Conservation (phyloP, 2,329 filamentous ascomycete genomes). For the Dactylellina cionopaga region DNA sequence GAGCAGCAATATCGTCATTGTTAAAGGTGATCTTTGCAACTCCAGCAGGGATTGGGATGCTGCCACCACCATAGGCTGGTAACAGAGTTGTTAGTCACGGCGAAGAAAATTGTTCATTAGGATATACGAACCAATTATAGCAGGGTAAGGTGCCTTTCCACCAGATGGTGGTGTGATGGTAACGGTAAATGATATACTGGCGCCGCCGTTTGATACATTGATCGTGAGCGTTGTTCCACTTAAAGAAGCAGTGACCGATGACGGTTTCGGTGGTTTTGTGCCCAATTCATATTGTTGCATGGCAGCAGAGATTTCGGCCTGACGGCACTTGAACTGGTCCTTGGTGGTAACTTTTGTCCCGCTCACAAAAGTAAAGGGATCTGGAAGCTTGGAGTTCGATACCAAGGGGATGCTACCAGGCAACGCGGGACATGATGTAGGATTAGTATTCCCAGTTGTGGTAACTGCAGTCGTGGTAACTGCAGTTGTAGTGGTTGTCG, state of each 20-base stretch:
- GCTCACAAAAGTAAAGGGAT: conserved; percentile 64
- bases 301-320: conserved; percentile 64
- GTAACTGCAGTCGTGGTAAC: conserved; percentile 10
- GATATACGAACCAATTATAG: conserved; percentile 37
- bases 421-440: conserved; percentile 34
- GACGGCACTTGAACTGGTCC: conserved; percentile 65
- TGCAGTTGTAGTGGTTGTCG: conserved; percentile 19
- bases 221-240: conserved; percentile 63
- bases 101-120: not conserved
- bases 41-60: conserved; percentile 67
- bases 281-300: conserved; percentile 68
- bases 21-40: conserved; percentile 70
- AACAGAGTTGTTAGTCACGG: not conserved
- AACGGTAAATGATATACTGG: conserved; percentile 63
- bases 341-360: conserved; percentile 63
- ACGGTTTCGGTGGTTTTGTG: conserved; percentile 63
- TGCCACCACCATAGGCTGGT: conserved; percentile 64
- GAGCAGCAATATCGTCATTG: conserved; percentile 69
- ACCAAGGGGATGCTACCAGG: conserved; percentile 39
- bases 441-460: conserved; percentile 7
- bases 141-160: conserved; percentile 59
- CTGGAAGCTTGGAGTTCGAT: conserved; percentile 53
- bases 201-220: conserved; percentile 62
- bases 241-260: conserved; percentile 63
- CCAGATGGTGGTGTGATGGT: conserved; percentile 60